Percentiles rank a stretch among this genome's conserved stretches.
Conservation (phyloP, 176 grass and related monocot genomes). For the Musa acuminata region DNA sequence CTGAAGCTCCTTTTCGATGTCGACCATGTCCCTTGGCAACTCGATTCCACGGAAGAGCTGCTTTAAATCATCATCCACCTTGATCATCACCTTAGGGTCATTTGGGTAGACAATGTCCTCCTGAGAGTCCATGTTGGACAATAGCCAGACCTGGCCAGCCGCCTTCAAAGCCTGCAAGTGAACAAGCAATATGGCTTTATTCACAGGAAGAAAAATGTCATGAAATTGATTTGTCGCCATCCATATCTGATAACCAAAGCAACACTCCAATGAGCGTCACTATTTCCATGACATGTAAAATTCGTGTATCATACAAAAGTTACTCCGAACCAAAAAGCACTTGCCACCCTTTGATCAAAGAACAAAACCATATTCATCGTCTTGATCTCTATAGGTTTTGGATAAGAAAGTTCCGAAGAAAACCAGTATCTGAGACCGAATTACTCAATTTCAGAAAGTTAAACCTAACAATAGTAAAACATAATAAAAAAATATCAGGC, state of each 20-base stretch:
- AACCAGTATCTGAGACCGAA: background rate
- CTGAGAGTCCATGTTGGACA: slow-evolving; percentile 87
- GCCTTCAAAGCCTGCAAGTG: slow-evolving; percentile 52
- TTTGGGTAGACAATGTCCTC: slow-evolving; percentile 85
- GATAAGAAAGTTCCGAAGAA: background rate
- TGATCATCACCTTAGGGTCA: slow-evolving; percentile 63
- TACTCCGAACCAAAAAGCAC: background rate
- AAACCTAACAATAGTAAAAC: background rate
- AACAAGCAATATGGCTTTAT: background rate
- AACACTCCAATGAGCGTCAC: background rate
- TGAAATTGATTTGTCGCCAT: background rate
- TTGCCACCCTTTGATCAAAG: background rate
- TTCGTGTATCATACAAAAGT: background rate
- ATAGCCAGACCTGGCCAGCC: slow-evolving; percentile 58
- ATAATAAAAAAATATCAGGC: background rate
- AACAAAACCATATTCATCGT: background rate
- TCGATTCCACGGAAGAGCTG: slow-evolving; percentile 52
- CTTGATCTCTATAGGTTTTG: background rate
- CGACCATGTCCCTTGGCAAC: slow-evolving; percentile 64
- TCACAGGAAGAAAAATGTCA: background rate
- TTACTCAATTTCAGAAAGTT: background rate
- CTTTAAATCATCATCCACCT: slow-evolving; percentile 73
- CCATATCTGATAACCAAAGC: background rate
- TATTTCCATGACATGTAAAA: background rate
- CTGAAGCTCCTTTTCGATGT: slow-evolving; percentile 80